Evolutionary conservation across 108 stramenopile genomes (phyloP).

Genomic region (Nannochloropsis salina): DNA sequence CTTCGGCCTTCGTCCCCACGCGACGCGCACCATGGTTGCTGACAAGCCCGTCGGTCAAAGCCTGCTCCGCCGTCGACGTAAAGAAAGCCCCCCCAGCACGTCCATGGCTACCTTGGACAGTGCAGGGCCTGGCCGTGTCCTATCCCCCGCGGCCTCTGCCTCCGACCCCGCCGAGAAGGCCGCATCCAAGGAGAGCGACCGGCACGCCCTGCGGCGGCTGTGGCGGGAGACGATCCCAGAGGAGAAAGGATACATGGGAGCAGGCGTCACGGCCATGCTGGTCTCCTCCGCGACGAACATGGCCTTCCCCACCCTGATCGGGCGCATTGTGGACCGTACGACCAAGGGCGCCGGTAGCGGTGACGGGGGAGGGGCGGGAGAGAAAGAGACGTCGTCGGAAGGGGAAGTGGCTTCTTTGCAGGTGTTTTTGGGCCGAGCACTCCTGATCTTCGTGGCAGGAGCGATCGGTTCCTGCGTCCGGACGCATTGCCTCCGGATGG

Average conservation of each 20-base stretch:
- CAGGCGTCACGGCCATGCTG: conserved; percentile 22
- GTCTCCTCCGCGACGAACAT: conserved; percentile 40
- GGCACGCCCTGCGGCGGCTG: neutral
- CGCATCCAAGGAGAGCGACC: neutral
- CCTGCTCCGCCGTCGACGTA: too few relatives aligned
- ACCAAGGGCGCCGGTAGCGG: neutral
- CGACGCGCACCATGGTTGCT: too few relatives aligned
- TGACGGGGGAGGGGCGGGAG: conserved; percentile 11
- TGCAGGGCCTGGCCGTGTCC: too few relatives aligned
- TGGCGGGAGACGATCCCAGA: neutral
- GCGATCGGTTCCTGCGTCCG: conserved; percentile 42
- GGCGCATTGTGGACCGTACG: conserved; percentile 23
- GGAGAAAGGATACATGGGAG: neutral
- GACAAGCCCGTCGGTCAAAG: too few relatives aligned
- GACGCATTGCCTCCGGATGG: conserved; percentile 40
- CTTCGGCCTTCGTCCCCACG: too few relatives aligned
- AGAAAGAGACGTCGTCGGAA: conserved; percentile 24
- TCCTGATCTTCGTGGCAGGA: conserved; percentile 40
- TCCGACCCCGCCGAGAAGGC: too few relatives aligned
- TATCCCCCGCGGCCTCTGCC: too few relatives aligned
- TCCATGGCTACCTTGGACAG: too few relatives aligned
- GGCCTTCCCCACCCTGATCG: conserved; percentile 40
- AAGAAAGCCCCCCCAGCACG: too few relatives aligned
- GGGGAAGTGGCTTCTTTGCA: conserved; percentile 31
- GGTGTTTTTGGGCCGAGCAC: conserved; percentile 29